A percentile compares a stretch with the other conserved stretches of the same genome.
Evolutionary conservation across 495 filamentous ascomycete species (phyloP).

Genomic region (Neurospora pannonica): DNA sequence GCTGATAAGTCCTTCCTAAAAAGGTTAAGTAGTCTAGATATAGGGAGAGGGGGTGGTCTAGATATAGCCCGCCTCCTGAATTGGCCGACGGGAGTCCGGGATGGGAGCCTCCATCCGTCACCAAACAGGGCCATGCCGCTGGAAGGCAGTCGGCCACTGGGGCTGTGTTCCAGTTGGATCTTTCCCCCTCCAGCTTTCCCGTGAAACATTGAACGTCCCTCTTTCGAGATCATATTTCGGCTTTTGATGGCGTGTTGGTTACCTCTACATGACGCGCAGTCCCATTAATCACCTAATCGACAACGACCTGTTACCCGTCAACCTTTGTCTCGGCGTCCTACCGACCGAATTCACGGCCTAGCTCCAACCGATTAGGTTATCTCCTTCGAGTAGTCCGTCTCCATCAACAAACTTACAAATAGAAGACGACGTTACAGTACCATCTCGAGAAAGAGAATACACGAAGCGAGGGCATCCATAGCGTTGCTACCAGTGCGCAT

Average conservation of each 20-base stretch:
- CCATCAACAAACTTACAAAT: neutral
- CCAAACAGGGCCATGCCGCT: neutral
- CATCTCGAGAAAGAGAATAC: neutral
- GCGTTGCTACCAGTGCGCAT: neutral
- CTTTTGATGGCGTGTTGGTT: neutral
- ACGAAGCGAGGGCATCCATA: neutral
- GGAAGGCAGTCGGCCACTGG: conserved; percentile 2
- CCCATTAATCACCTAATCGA: neutral
- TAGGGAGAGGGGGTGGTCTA: too few relatives aligned
- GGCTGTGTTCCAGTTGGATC: too few relatives aligned
- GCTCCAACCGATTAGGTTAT: neutral
- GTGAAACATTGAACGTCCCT: neutral
- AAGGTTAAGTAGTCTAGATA: too few relatives aligned
- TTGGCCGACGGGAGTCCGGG: neutral
- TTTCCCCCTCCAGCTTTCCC: neutral
- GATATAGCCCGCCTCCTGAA: too few relatives aligned
- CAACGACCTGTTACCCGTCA: neutral
- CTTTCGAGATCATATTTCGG: neutral
- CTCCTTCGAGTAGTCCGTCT: neutral
- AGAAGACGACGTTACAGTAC: neutral
- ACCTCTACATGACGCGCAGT: neutral
- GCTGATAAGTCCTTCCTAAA: too few relatives aligned
- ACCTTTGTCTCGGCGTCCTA: neutral
- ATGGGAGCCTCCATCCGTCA: neutral
- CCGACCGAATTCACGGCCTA: neutral